phyloP scores from a whole-genome alignment of 164 flowering plant species.

The Macadamia integrifolia region DNA sequence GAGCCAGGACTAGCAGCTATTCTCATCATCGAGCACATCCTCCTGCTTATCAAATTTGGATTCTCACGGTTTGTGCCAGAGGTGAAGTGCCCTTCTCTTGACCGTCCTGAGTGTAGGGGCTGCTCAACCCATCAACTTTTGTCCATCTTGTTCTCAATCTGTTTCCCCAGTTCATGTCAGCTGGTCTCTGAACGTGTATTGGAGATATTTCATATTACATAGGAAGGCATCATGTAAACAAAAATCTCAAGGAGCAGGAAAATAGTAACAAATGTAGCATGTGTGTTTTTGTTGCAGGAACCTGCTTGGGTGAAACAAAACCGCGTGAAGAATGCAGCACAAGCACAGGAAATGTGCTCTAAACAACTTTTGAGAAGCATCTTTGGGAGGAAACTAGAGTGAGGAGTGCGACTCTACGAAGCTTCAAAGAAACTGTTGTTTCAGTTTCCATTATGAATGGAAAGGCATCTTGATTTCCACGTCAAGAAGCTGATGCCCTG shows the following conservation, averaged over 20 bases:
- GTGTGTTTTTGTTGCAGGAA: slow-evolving; percentile 40
- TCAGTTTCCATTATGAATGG: not conserved
- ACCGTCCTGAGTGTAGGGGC: not conserved
- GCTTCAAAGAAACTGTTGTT: not conserved
- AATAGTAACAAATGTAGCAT: too few species aligned
- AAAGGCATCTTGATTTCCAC: too few species aligned
- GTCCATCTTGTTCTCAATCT: not conserved
- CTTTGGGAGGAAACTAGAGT: slow-evolving; percentile 29
- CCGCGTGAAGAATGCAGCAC: slow-evolving; percentile 63
- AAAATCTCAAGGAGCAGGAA: too few species aligned
- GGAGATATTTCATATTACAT: not conserved
- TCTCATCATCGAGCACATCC: slow-evolving; percentile 77
- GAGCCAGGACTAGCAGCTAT: slow-evolving; percentile 96
- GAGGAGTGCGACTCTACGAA: slow-evolving; percentile 4
- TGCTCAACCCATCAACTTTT: not conserved
- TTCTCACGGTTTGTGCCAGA: slow-evolving; percentile 87
- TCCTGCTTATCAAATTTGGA: slow-evolving; percentile 76
- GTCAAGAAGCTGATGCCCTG: too few species aligned
- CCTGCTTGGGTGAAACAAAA: slow-evolving; percentile 95
- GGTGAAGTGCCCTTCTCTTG: slow-evolving; percentile 31
- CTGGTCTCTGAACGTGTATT: not conserved
- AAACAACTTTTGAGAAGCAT: slow-evolving; percentile 69
- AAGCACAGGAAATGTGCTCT: slow-evolving; percentile 72
- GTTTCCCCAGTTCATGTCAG: not conserved
- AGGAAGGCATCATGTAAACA: too few species aligned